Base-by-base conservation (phyloP, 2,329 filamentous ascomycete genomes). In the Lojkania enalia region DNA sequence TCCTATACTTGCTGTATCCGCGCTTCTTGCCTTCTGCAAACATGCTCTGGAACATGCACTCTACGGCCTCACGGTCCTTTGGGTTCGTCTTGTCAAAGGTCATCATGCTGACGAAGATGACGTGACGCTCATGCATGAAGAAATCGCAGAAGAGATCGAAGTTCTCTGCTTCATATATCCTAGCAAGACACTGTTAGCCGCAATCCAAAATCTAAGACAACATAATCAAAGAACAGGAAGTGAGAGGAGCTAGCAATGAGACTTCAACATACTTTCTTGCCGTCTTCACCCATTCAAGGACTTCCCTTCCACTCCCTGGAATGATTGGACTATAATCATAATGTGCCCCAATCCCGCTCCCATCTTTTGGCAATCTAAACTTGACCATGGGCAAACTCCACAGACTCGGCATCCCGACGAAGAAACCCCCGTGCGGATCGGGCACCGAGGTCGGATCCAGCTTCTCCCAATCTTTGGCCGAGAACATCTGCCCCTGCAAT, bases 101-200 rank as follows among this genome's bases (percentile, higher is more conserved):
- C 44, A 76, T 71, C 73, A 77, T 77, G 46, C 74, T 75, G 48
- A 76, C 72, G 32, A 75, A 70, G 23, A 77, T 71, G 6, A 74
- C 70, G 35, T 76, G 72, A 1, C 72, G 61, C 48, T 76, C 72
- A 37, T 75, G 69, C 71, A 77, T 74, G 60, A 76, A 76, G 58
- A 76, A 76, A 44, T 77, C 75, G 47, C 71, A 73, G 47, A 74
- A 67, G 16, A 75, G 54, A 48, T 77, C 75, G 38, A 75, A 71
- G 0, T 64, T 66, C 20, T 74, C 64, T 5, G 62, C 61, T 45
- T 74, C 72, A 43, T 70, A 74, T n/a, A 74, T 63, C 35, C 54
- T 57, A 20, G 7, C n/a, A 15, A 27, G 7, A 3, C 9, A n/a
- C 39, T 33, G 37, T 39, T 27, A 20, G 25, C 18, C 6, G n/a